Evolutionary conservation across 2,329 filamentous ascomycete species (phyloP), one percentile per base, ranked within the genome.

Genomic region (Verticillium longisporum): DNA sequence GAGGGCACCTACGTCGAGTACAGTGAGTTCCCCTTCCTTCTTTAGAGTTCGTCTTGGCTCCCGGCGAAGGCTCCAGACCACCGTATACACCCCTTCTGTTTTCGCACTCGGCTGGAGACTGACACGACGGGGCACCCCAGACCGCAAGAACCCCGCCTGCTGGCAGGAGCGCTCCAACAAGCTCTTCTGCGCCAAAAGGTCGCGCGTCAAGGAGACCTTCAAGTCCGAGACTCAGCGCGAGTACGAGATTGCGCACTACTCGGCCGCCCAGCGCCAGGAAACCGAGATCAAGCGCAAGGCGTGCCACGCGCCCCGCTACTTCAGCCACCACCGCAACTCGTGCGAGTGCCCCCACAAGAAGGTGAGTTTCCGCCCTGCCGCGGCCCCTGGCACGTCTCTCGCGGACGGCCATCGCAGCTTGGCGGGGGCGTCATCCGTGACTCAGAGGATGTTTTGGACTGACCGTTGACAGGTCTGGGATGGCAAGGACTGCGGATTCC

Each of bases 111-210:
- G 11, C 21, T 18, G 4, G 18, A 13, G 31, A 55, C 53, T 55
- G 31, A 55, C 54, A 54, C 26, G 31, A 7, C 6, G 14, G 34
- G 13, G 26, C 32, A 6, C 18, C 31, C 9, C 33, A 60, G 58
- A 60, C 55, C 18, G 13, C 18, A 37, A 60, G 26, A 56, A 38
- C 55, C 50, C 34, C 26, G 31, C 33, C 53, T 60, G 58, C 58
- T 55, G 32, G 53, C 21, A 60, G 14, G 54, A 56, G 9, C 21
- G 37, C 11, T 15, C 41, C 37, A 60, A 26, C 50, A 60, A 56
- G 58, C 18, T 60, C 36, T 55, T 60, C 55, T 60, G 58, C 58
- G 53, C 58, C 58, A 56, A 26, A n/a, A 55, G 37, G 18, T 15
- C 15, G 32, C 15, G 13, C 32, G 41, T 54, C 57, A 18, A 34